phyloP scores from a whole-genome alignment of 495 filamentous ascomycete species.

The Hyphodiscus hymeniophilus region DNA sequence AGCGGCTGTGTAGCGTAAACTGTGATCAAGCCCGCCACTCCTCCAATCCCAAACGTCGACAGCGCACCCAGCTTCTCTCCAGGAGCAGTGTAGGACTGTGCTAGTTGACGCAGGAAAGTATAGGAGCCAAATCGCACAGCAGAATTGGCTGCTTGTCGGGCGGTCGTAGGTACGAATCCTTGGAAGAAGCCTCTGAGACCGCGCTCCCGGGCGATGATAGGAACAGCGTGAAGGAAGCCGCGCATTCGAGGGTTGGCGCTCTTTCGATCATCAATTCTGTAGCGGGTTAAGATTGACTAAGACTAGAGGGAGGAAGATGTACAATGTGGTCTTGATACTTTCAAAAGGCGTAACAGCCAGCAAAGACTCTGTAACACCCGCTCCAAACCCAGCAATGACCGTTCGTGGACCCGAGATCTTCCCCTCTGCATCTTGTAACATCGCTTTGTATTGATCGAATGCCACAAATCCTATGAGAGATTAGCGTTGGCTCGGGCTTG shows the following conservation, averaged over 20 bases:
- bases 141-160: conserved; percentile 89
- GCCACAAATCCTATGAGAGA: conserved; percentile 70
- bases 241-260: conserved; percentile 75
- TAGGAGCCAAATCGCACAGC: conserved; percentile 86
- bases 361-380: conserved; percentile 87
- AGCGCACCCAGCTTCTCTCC: conserved; percentile 90
- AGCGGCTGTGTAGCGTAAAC: conserved; percentile 89
- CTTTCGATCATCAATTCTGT: conserved; percentile 91
- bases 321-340: conserved; percentile 94
- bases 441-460: conserved; percentile 82
- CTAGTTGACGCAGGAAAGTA: conserved; percentile 81
- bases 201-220: conserved; percentile 77
- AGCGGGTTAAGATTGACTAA: neutral
- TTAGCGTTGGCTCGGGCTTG: neutral
- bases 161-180: conserved; percentile 91
- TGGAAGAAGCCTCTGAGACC: conserved; percentile 92
- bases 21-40: conserved; percentile 82
- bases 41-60: conserved; percentile 86
- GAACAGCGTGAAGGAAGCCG: conserved; percentile 85
- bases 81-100: conserved; percentile 83
- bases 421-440: conserved; percentile 77
- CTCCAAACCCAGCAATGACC: conserved; percentile 89
- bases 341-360: conserved; percentile 95
- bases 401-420: conserved; percentile 86
- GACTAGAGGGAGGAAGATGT: conserved; percentile 14